Conservation (phyloP, 2,329 filamentous ascomycete species). For the Pseudogymnoascus sp. region DNA sequence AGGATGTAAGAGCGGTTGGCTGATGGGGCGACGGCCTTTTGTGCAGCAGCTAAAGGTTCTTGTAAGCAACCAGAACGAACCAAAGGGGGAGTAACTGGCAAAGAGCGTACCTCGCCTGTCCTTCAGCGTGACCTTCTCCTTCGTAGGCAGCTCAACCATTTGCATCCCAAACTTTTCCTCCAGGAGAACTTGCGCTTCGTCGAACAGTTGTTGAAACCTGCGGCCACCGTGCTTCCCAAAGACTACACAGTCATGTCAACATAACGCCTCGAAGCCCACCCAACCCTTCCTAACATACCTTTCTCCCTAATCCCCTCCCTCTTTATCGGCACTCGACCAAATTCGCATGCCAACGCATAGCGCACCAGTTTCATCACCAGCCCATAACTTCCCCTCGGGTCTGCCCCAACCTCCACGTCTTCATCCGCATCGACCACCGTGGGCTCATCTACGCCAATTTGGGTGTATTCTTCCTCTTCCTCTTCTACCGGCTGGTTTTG, state of each 20-base stretch:
- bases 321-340: conserved; percentile 49
- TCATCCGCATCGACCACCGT: conserved; percentile 19
- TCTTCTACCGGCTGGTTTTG: conserved; percentile 16
- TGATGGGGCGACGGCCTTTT: conserved; percentile 36
- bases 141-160: conserved; percentile 70
- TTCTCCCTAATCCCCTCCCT: conserved; percentile 56
- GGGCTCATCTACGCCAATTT: conserved; percentile 15
- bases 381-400: conserved; percentile 28
- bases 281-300: conserved; percentile 34
- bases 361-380: conserved; percentile 60
- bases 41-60: conserved; percentile 22
- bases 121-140: conserved; percentile 72
- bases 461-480: conserved; percentile 22
- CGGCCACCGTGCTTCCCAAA: conserved; percentile 58
- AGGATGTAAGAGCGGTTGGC: conserved; percentile 69
- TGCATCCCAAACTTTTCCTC: conserved; percentile 80
- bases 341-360: conserved; percentile 59
- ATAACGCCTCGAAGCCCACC: not conserved
- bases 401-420: conserved; percentile 22
- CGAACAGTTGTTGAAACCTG: conserved; percentile 67
- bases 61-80: not conserved
- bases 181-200: conserved; percentile 64
- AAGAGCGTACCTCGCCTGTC: conserved; percentile 62
- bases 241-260: conserved; percentile 34
- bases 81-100: not conserved